These are phyloP conservation scores for Orbilia brochopaga DNA, from an alignment of 2,329 filamentous ascomycete genomes.

Conservation along the genomic window DNA sequence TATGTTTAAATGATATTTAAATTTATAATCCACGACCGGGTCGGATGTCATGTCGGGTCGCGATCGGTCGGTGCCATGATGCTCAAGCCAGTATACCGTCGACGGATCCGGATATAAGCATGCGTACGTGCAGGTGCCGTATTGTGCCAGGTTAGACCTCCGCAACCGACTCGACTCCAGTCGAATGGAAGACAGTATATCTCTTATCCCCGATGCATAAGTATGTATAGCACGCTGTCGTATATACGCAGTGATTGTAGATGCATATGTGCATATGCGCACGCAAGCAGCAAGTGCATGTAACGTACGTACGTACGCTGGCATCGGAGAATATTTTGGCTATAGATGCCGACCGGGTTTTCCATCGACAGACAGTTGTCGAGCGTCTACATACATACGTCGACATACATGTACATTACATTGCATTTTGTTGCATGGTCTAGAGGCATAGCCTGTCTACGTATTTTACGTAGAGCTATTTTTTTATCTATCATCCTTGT, in stretches of 20 bases:
- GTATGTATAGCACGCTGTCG: no score
- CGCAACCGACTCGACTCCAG: no score
- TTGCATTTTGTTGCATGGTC: neutral
- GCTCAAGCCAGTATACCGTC: no score
- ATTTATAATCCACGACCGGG: neutral
- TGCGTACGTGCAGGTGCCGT: constrained; percentile 6
- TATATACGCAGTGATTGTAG: no score
- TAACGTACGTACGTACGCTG: neutral
- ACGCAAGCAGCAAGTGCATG: no score
- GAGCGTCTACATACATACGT: constrained; percentile 3
- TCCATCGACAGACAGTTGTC: neutral
- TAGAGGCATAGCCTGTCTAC: neutral
- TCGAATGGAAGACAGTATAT: neutral
- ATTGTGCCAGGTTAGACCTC: neutral
- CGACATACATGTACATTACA: neutral
- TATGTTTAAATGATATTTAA: no score
- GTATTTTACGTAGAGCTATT: neutral
- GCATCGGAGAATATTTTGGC: neutral
- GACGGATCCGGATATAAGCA: neutral
- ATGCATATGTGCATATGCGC: neutral
- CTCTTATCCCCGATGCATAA: neutral
- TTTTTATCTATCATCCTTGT: neutral
- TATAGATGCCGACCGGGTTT: neutral
- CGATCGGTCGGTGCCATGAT: no score
- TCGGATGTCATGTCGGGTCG: no score